phyloP scores from a whole-genome alignment of 169 alveolate species.

The Perkinsus chesapeaki region DNA sequence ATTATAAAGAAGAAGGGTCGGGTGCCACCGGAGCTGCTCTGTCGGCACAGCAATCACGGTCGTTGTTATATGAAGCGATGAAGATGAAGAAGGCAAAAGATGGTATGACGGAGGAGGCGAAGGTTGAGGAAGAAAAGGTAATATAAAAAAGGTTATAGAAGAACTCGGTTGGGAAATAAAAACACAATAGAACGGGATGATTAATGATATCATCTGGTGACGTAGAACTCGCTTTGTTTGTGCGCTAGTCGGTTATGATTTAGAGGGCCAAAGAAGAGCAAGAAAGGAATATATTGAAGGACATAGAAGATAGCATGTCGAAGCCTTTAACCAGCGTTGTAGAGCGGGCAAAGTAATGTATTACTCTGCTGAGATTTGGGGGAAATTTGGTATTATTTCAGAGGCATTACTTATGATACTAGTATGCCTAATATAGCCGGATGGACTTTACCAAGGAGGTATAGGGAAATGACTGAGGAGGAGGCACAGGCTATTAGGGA shows the following conservation, averaged over 20 bases:
- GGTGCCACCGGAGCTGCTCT: not conserved
- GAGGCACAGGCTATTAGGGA: slow-evolving; percentile 45
- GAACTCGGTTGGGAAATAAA: no score
- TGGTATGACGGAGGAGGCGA: not conserved
- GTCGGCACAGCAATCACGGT: not conserved
- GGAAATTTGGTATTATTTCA: not conserved
- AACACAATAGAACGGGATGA: no score
- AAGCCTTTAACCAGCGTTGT: not conserved
- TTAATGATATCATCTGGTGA: no score
- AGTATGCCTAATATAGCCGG: not conserved
- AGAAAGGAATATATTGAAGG: not conserved
- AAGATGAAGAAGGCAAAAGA: not conserved
- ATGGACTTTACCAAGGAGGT: slow-evolving; percentile 54
- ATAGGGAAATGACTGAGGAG: slow-evolving; percentile 28
- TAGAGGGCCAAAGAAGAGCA: not conserved
- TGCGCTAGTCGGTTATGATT: no score
- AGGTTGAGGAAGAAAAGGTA: not conserved
- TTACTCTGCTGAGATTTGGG: not conserved
- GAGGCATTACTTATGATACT: not conserved
- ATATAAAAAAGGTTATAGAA: not conserved
- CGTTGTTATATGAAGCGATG: not conserved
- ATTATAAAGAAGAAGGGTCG: not conserved
- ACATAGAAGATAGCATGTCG: not conserved
- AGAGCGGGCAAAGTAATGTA: not conserved
- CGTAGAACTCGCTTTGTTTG: no score